Base-by-base conservation (phyloP, 2,329 filamentous ascomycete genomes). In the Fusarium foetens region DNA sequence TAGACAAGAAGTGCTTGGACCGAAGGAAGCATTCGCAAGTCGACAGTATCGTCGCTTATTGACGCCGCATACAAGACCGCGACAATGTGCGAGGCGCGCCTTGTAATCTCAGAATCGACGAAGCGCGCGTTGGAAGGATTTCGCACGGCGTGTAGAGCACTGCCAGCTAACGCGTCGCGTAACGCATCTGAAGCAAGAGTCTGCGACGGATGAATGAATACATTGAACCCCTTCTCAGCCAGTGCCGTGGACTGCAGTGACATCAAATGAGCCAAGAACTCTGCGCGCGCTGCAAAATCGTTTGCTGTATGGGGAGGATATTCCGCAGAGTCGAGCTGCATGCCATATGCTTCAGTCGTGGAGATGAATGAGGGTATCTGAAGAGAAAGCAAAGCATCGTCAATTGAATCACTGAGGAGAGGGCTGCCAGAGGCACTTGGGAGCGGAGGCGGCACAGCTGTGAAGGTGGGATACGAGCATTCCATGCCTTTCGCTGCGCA, bases 1-100 rank as follows among this genome's bases (percentile, higher is more conserved):
- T 64, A 54, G 1, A 64, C 21, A 8, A 63, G 27, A 5, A 64
- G 23, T 7, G 58, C 61, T 0, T 64, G 61, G 1, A 63, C 13
- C 0, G 14, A n/a, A 0, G 38, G 38, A 3, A 64, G 27, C 16
- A 52, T 25, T 14, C 29, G 31, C 7, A 27, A 12, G 4, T 21
- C 27, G 19, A 6, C 0, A 1, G n/a, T 21, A 2, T 16, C 31
- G 4, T 14, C 3, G 3, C 49, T 31, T 4, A 25, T 3, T 17
- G 49, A 21, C 3, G 35, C 25, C 21, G 4, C 6, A 8, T 21
- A 5, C 17, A 64, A 21, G 7, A 8, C 10, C 1, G 38, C 19
- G 1, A 46, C 39, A 6, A 33, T 16, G 12, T 46, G 42, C 1
- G 39, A n/a, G 5, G 27, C 58, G 14, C 58, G 33, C 17, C 27